Percentiles rank a stretch among this genome's conserved stretches.
These are phyloP conservation scores for Cladosporium velox DNA, from an alignment of 2,329 filamentous ascomycete species.

Conservation along the genomic window DNA sequence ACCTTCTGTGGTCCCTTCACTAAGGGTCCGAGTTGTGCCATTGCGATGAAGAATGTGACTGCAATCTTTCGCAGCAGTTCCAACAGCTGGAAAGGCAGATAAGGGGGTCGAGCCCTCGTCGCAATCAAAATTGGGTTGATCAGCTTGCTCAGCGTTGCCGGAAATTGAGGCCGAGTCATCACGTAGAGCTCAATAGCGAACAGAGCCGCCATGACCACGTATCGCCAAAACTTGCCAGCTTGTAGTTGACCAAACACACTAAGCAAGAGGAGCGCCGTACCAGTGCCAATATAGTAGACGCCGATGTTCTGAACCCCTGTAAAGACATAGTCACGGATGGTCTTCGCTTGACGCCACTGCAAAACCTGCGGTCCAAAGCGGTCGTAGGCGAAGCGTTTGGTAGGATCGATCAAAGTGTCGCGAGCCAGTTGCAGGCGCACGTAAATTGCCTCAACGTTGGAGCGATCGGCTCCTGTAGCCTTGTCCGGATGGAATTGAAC, in stretches of 20 bases:
- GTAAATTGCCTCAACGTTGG: conserved; percentile 60
- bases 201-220: conserved; percentile 55
- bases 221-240: conserved; percentile 61
- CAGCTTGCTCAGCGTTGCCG: conserved; percentile 46
- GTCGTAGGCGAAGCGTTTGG: conserved; percentile 83
- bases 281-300: conserved; percentile 63
- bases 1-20: conserved; percentile 44
- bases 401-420: conserved; percentile 77
- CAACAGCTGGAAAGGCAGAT: conserved; percentile 84
- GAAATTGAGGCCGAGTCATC: conserved; percentile 55
- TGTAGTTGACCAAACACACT: conserved; percentile 68
- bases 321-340: conserved; percentile 71
- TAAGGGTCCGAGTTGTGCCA: conserved; percentile 76
- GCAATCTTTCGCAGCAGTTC: conserved; percentile 72
- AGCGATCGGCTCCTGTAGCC: conserved; percentile 46
- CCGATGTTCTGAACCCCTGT: conserved; percentile 63
- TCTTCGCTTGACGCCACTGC: conserved; percentile 65
- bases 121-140: conserved; percentile 51
- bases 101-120: conserved; percentile 56
- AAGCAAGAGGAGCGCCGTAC: conserved; percentile 61
- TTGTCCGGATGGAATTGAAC: conserved; percentile 83
- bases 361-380: conserved; percentile 76
- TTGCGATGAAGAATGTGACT: conserved; percentile 78
- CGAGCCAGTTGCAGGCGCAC: conserved; percentile 80
- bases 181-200: conserved; percentile 60